Base-by-base conservation (phyloP, 2,329 filamentous ascomycete species). In the Acephala macrosclerotiorum region DNA sequence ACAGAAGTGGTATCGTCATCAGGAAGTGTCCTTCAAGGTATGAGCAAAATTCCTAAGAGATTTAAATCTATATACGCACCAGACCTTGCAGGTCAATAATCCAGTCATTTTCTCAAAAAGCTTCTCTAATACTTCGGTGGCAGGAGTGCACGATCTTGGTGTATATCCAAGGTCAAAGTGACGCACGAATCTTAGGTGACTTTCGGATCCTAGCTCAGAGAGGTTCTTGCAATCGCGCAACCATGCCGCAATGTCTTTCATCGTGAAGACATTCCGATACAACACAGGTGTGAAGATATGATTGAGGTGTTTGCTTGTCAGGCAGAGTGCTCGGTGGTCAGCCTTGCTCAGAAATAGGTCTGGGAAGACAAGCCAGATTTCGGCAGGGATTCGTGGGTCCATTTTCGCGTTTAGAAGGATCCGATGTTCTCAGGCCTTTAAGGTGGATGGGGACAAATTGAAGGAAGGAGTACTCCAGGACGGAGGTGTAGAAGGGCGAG, bases 51-150 rank as follows among this genome's bases (percentile, higher is more conserved):
- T 18, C 16, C n/a, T 2, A 16, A n/a, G n/a, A 12, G n/a, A 42
- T 1, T 18, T 7, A 18, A 16, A 18, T 3, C n/a, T 18, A 18
- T 18, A 18, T n/a, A 42, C 36, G 3, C 33, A 47, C 36, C 25
- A 47, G 18, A 59, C 18, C n/a, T 45, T 59, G 38, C 57, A 59
- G 16, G 57, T 18, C 18, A 29, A n/a, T 9, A 59, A n/a, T 59
- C 25, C 20, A 3, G 36, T 59, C 38, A 59, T 47, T 29, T 59
- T 59, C 36, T 26, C 4, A 8, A 59, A 26, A 11, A 59, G 26
- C 16, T 18, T 20, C n/a, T 26, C 26, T 22, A 47, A 29, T 9
- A 36, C 33, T 40, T 38, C 14, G n/a, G 35, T n/a, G 40, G 16
- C 40, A 18, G 40, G 40, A 42, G 40, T 42, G 40, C 40, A 42